These are phyloP conservation scores for Microbotryum silenes-acaulis DNA, from an alignment of 1,284 basidiomycete genomes.

Conservation along the genomic window DNA sequence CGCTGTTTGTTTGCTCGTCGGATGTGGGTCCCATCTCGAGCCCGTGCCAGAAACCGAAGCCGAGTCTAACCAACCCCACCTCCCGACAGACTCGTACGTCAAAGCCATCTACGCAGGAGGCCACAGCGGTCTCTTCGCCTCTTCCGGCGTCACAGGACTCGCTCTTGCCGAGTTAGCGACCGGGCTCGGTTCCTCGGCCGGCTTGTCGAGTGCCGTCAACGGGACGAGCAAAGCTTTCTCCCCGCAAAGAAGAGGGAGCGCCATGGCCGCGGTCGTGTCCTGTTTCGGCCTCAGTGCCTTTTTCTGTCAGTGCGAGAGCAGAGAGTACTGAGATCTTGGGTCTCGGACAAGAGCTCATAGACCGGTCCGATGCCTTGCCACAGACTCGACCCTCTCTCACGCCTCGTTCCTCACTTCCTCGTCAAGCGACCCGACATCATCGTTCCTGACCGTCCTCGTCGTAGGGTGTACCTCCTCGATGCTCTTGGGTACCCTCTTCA, in stretches of 20 bases:
- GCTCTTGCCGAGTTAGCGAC: conserved; percentile 16
- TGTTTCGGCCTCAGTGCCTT: conserved; percentile 41
- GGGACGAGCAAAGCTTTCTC: conserved; percentile 16
- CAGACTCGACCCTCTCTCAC: conserved; percentile 21
- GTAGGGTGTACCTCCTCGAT: conserved; percentile 38
- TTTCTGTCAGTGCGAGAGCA: conserved; percentile 34
- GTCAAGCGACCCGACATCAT: conserved; percentile 39
- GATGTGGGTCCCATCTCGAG: conserved; percentile 19
- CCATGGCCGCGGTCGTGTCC: conserved; percentile 40
- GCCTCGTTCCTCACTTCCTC: conserved; percentile 30
- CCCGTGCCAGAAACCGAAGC: neutral
- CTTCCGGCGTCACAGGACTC: conserved; percentile 14
- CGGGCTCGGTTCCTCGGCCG: conserved; percentile 15
- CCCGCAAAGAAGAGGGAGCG: conserved; percentile 33
- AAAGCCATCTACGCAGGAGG: conserved; percentile 40
- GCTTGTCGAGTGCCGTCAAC: conserved; percentile 8
- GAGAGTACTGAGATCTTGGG: too few relatives aligned
- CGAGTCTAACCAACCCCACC: neutral
- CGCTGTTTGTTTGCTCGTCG: conserved; percentile 13
- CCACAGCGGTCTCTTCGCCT: conserved; percentile 36
- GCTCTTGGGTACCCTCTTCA: conserved; percentile 36
- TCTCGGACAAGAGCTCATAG: too few relatives aligned
- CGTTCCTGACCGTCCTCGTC: conserved; percentile 38
- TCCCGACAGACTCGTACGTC: conserved; percentile 37
- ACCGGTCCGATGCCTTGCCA: neutral